Conservation (phyloP, 176 grass and related monocot species). For the Elaeis guineensis region DNA sequence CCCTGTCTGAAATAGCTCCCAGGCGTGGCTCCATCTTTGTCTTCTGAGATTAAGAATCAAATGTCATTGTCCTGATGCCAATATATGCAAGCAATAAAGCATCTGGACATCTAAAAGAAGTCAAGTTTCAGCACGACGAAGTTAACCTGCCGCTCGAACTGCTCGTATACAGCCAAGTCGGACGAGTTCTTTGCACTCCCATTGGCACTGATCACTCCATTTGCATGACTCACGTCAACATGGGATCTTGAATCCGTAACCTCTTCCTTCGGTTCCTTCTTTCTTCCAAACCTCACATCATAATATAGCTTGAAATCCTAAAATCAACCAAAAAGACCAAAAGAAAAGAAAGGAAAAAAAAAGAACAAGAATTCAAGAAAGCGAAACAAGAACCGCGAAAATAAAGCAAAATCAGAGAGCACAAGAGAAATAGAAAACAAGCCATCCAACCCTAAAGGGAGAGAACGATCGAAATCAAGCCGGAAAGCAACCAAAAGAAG, state of each 20-base stretch:
- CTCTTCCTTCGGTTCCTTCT: slow-evolving; percentile 32
- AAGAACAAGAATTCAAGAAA: neutral
- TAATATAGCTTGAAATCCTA: slow-evolving; percentile 84
- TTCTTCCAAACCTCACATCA: slow-evolving; percentile 65
- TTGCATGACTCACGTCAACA: slow-evolving; percentile 6
- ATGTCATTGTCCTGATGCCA: no score
- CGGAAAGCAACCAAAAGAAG: neutral
- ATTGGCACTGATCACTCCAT: slow-evolving; percentile 13
- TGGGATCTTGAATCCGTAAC: slow-evolving; percentile 18
- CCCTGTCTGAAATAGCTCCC: slow-evolving; percentile 43
- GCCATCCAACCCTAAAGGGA: no score
- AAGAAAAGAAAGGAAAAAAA: neutral
- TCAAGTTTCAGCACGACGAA: neutral
- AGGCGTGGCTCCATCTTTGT: slow-evolving; percentile 23
- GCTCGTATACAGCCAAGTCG: slow-evolving; percentile 92
- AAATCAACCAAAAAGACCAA: neutral
- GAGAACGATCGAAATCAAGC: no score
- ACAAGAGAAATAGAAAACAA: no score
- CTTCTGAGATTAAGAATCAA: slow-evolving; percentile 36
- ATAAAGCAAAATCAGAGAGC: no score
- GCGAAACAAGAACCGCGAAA: no score
- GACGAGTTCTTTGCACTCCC: slow-evolving; percentile 48
- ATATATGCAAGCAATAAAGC: no score
- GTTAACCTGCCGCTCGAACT: slow-evolving; percentile 75
- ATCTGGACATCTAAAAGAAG: neutral